These are phyloP conservation scores for Pleurotus cornucopiae DNA, from an alignment of 768 basidiomycete genomes.

Conservation along the genomic window DNA sequence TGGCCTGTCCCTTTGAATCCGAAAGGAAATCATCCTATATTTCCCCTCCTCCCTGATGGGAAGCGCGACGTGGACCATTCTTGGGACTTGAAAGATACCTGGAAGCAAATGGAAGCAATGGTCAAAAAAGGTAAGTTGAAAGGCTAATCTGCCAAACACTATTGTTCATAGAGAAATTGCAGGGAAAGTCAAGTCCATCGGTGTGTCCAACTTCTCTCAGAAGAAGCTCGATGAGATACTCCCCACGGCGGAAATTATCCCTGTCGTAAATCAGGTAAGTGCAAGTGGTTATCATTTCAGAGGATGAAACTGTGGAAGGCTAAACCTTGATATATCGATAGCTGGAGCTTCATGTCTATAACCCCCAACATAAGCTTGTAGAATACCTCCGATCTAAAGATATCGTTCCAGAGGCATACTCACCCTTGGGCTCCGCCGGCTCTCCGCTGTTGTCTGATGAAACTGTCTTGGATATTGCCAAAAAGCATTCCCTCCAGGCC, in stretches of 20 bases:
- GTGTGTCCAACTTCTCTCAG: slow-evolving; percentile 75
- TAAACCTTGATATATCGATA: slow-evolving; percentile 20
- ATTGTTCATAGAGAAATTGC: slow-evolving; percentile 5
- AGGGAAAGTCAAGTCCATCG: slow-evolving; percentile 68
- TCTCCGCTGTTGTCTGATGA: slow-evolving; percentile 66
- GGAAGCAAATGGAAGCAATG: slow-evolving; percentile 80
- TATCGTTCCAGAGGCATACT: slow-evolving; percentile 77
- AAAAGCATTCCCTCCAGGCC: slow-evolving; percentile 47
- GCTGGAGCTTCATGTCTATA: slow-evolving; percentile 73
- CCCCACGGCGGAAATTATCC: slow-evolving; percentile 59
- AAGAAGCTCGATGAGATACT: slow-evolving; percentile 66
- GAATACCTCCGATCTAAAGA: slow-evolving; percentile 58
- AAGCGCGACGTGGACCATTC: slow-evolving; percentile 62
- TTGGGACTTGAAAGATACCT: slow-evolving; percentile 70
- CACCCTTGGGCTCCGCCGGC: slow-evolving; percentile 69
- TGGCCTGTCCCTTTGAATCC: slow-evolving; percentile 80
- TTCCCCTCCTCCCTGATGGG: slow-evolving; percentile 60
- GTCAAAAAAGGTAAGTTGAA: slow-evolving; percentile 49
- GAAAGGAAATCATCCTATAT: slow-evolving; percentile 55
- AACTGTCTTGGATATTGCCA: slow-evolving; percentile 53
- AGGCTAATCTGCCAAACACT: slow-evolving; percentile 7
- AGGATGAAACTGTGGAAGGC: not conserved
- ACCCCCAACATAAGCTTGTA: slow-evolving; percentile 67
- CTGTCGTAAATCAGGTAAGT: slow-evolving; percentile 68
- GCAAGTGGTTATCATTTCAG: not conserved